Evolutionary conservation across 176 grass and related monocot genomes (phyloP).

Genomic region (Zizania latifolia): DNA sequence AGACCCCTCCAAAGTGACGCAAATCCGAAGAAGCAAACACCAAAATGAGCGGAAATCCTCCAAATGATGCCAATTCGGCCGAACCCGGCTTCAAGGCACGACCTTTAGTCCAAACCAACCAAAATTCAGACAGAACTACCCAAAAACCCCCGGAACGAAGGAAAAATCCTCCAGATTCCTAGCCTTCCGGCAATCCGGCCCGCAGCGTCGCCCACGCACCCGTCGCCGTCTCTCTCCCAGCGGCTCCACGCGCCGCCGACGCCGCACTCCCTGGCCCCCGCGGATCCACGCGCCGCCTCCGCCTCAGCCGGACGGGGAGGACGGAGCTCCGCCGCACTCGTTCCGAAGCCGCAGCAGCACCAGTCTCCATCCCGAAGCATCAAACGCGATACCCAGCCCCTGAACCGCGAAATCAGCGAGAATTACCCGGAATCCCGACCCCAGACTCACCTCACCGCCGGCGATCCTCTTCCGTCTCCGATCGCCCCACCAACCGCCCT

Average conservation of each 20-base stretch:
- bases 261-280: too few relatives aligned
- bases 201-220: too few relatives aligned
- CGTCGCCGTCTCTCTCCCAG: too few relatives aligned
- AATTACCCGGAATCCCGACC: slow-evolving; percentile 17
- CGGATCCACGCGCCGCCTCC: too few relatives aligned
- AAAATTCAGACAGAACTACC: slow-evolving; percentile 4
- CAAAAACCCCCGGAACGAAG: neutral
- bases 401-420: slow-evolving; percentile 11
- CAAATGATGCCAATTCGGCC: neutral
- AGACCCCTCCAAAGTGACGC: neutral
- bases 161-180: too few relatives aligned
- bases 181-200: too few relatives aligned
- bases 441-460: slow-evolving; percentile 39
- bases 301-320: too few relatives aligned
- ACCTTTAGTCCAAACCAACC: neutral
- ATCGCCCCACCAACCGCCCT: slow-evolving; percentile 23
- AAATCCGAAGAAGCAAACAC: neutral
- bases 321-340: too few relatives aligned
- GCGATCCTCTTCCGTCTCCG: slow-evolving; percentile 25
- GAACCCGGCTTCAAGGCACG: neutral
- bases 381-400: neutral
- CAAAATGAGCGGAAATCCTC: neutral
- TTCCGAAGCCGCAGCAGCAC: too few relatives aligned
- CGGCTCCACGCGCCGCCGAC: too few relatives aligned
- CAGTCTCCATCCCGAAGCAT: too few relatives aligned